Percentiles rank a stretch among this genome's conserved stretches.
Evolutionary conservation across 768 basidiomycete genomes (phyloP).

Genomic region (Suillus americanus): DNA sequence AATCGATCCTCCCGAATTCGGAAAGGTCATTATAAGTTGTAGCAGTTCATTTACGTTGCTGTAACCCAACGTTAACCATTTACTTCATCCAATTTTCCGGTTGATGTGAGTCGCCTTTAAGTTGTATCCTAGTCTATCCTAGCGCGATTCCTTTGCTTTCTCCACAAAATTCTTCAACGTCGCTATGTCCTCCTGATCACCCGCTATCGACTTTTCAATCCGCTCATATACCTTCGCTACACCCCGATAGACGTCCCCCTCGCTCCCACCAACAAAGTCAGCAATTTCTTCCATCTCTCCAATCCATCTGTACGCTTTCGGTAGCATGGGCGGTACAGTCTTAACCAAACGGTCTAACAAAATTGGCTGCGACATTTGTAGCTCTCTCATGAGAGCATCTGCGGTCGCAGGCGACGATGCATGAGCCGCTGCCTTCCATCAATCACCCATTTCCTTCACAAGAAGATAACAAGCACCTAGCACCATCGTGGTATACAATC

Average conservation of each 20-base stretch:
- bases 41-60: conserved; percentile 11
- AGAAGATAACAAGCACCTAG: conserved; percentile 37
- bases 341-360: conserved; percentile 40
- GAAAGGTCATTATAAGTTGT: conserved; percentile 1
- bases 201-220: conserved; percentile 40
- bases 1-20: conserved; percentile 1
- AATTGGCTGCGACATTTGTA: conserved; percentile 45
- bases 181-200: conserved; percentile 38
- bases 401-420: conserved; percentile 61
- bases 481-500: conserved; percentile 55
- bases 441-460: conserved; percentile 5
- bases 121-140: conserved; percentile 1
- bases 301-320: conserved; percentile 64
- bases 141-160: conserved; percentile 36
- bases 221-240: conserved; percentile 46
- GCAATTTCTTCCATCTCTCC: conserved; percentile 67
- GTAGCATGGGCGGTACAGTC: conserved; percentile 48
- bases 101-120: neutral
- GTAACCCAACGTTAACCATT: neutral
- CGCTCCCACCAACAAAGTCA: conserved; percentile 47
- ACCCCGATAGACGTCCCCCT: conserved; percentile 47
- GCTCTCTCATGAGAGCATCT: conserved; percentile 51
- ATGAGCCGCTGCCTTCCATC: conserved; percentile 43
- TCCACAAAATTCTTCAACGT: conserved; percentile 44
- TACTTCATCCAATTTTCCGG: neutral